These are phyloP conservation scores for Ophiostoma angusticollis DNA, from an alignment of 2,329 filamentous ascomycete species.

Conservation along the genomic window DNA sequence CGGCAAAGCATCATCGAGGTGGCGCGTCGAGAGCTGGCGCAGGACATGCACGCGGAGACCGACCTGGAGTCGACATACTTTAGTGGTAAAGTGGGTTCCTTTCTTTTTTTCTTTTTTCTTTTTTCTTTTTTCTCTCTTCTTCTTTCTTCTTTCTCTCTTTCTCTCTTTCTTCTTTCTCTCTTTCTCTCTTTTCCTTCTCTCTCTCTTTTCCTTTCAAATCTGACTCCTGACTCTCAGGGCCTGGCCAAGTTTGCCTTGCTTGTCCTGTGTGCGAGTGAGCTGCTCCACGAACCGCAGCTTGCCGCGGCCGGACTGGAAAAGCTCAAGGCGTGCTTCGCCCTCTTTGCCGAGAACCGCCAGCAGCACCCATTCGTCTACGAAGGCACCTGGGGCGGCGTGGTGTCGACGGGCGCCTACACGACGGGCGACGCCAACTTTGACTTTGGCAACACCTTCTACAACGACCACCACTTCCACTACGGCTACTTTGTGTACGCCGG, in stretches of 20 bases:
- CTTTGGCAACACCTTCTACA: slow-evolving; percentile 84
- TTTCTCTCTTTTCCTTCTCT: no score
- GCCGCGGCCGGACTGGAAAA: slow-evolving; percentile 45
- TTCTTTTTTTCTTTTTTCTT: no score
- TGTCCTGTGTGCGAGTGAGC: slow-evolving; percentile 50
- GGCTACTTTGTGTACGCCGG: slow-evolving; percentile 85
- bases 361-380: slow-evolving; percentile 54
- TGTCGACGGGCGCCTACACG: slow-evolving; percentile 60
- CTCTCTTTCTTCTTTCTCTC: no score
- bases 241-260: slow-evolving; percentile 65
- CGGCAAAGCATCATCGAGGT: slow-evolving; percentile 46
- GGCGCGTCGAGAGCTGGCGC: slow-evolving; percentile 54
- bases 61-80: slow-evolving; percentile 85
- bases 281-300: slow-evolving; percentile 45
- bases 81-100: slow-evolving; percentile 75
- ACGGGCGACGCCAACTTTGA: slow-evolving; percentile 59
- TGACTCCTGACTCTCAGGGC: background rate
- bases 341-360: slow-evolving; percentile 56
- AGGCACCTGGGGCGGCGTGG: slow-evolving; percentile 64
- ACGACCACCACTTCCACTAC: slow-evolving; percentile 64
- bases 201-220: no score
- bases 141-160: no score
- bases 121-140: no score
- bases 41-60: slow-evolving; percentile 61
- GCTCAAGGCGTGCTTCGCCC: slow-evolving; percentile 53